phyloP scores from a whole-genome alignment of 768 basidiomycete genomes.

The Podaxis pistillaris region DNA sequence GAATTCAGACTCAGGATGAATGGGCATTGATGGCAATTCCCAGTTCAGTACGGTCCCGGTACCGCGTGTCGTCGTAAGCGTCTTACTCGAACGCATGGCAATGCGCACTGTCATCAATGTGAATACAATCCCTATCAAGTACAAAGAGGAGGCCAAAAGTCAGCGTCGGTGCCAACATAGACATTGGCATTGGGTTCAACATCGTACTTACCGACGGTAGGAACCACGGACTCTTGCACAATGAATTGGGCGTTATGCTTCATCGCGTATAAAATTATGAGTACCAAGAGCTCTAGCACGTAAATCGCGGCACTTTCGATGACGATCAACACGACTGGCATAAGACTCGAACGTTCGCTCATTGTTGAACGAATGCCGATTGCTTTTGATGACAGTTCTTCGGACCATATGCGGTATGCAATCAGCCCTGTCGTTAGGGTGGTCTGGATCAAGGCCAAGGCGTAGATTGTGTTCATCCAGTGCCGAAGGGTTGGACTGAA shows the following conservation, averaged over 20 bases:
- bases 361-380: slow-evolving; percentile 7
- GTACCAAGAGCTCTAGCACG: slow-evolving; percentile 14
- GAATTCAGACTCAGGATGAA: background rate
- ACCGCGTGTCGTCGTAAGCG: background rate
- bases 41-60: background rate
- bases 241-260: slow-evolving; percentile 15
- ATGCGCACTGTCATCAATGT: background rate
- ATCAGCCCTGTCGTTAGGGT: slow-evolving; percentile 13
- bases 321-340: slow-evolving; percentile 17
- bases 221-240: slow-evolving; percentile 9
- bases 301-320: slow-evolving; percentile 20
- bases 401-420: slow-evolving; percentile 12
- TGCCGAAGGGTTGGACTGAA: background rate
- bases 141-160: background rate
- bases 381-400: slow-evolving; percentile 6
- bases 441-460: slow-evolving; percentile 14
- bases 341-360: slow-evolving; percentile 12
- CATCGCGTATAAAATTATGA: slow-evolving; percentile 18
- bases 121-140: slow-evolving; percentile 11
- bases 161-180: background rate
- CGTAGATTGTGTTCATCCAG: slow-evolving; percentile 13
- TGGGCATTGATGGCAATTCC: background rate
- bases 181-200: too few species aligned
- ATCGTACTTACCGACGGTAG: slow-evolving; percentile 4
- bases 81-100: background rate